Conservation (phyloP, 2,329 filamentous ascomycete species). For the Cladosporium oxysporum region DNA sequence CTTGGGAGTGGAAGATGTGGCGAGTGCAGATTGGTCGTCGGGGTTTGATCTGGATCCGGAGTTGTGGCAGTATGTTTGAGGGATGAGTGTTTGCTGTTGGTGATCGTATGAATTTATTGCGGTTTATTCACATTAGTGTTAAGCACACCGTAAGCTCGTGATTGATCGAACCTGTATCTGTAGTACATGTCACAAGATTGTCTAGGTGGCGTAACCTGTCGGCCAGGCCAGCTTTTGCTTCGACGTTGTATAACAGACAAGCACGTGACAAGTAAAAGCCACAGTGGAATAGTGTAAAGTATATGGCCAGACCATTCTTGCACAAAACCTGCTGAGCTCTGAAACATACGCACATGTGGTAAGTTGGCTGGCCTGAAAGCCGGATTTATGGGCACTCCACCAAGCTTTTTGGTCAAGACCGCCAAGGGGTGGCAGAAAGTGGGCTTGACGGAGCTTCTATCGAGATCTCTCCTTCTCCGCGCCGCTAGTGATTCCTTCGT, state of each 20-base stretch:
- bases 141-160: neutral
- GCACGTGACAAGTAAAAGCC: neutral
- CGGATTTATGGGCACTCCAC: neutral
- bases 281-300: neutral
- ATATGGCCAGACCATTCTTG: neutral
- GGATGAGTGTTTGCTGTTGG: neutral
- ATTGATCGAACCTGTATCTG: neutral
- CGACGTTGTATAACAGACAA: too few species aligned
- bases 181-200: neutral
- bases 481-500: too few species aligned
- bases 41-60: slow-evolving; percentile 13
- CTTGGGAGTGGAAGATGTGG: slow-evolving; percentile 6
- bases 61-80: slow-evolving; percentile 19
- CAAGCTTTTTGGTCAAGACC: slow-evolving; percentile 8
- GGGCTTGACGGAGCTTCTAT: too few species aligned
- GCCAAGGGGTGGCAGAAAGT: too few species aligned
- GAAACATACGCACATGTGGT: neutral
- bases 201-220: too few species aligned
- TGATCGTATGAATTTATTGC: neutral
- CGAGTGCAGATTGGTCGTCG: neutral
- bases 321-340: neutral
- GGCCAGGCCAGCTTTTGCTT: too few species aligned
- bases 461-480: too few species aligned
- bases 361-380: neutral
- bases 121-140: too few species aligned